A percentile compares a stretch with the other conserved stretches of the same genome.
Evolutionary conservation across 768 basidiomycete genomes (phyloP).

Genomic region (Vararia minispora): DNA sequence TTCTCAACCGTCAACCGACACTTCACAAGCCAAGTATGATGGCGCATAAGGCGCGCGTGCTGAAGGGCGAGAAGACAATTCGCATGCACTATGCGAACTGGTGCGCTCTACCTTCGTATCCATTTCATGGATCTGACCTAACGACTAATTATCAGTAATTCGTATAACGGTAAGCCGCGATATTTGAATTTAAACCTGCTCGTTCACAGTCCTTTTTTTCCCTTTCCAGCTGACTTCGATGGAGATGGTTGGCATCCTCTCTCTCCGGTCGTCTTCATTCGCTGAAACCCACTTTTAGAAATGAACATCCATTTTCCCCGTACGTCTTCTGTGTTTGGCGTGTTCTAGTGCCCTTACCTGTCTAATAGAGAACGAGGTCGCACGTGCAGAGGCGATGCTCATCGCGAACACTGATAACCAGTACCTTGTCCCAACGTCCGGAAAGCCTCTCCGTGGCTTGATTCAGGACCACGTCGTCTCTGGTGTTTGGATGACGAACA

Average conservation of each 20-base stretch:
- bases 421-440: constrained; percentile 97
- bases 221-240: constrained; percentile 69
- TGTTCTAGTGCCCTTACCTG: constrained; percentile 3
- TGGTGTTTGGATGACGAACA: constrained; percentile 98
- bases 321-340: constrained; percentile 27
- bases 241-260: constrained; percentile 58
- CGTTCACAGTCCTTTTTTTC: constrained; percentile 6
- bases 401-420: constrained; percentile 98
- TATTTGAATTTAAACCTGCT: constrained; percentile 5
- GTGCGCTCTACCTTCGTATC: constrained; percentile 31
- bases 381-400: constrained; percentile 86
- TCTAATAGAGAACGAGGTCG: constrained; percentile 77
- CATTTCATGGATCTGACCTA: background rate
- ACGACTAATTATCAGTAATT: constrained; percentile 51
- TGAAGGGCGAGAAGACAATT: constrained; percentile 96
- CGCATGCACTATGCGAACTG: constrained; percentile 99
- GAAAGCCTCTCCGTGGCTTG: constrained; percentile 91
- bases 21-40: constrained; percentile 99
- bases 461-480: constrained; percentile 99
- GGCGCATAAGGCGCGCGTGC: constrained; percentile 86
- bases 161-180: constrained; percentile 72
- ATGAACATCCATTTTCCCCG: constrained; percentile 99
- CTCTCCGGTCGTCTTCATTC: background rate
- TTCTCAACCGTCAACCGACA: constrained; percentile 96
- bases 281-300: constrained; percentile 42